These are phyloP conservation scores for Suillus tomentosus DNA, from an alignment of 768 basidiomycete genomes.

Conservation along the genomic window DNA sequence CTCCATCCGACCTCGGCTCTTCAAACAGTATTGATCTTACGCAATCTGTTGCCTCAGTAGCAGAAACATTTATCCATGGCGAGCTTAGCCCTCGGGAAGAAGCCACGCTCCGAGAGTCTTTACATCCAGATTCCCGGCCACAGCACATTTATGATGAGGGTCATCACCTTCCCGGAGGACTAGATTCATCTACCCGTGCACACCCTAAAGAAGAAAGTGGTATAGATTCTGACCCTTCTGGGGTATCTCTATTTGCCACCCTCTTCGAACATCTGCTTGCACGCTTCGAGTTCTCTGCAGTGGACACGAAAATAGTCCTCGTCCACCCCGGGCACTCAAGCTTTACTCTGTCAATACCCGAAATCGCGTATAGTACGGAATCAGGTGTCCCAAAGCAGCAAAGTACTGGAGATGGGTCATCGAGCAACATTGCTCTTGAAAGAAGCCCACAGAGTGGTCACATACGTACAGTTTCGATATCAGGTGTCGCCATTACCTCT, in stretches of 20 bases:
- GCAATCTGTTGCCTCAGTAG: conserved; percentile 80
- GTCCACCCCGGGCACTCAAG: conserved; percentile 65
- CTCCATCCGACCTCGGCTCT: conserved; percentile 17
- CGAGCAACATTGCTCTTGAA: conserved; percentile 12
- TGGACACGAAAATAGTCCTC: conserved; percentile 67
- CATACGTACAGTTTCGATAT: conserved; percentile 53
- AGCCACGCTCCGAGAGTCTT: conserved; percentile 66
- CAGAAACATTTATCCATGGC: conserved; percentile 84
- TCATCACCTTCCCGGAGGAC: conserved; percentile 63
- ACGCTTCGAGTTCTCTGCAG: conserved; percentile 75
- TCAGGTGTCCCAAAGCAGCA: conserved; percentile 11
- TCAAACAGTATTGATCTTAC: conserved; percentile 50
- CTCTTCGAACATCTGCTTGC: conserved; percentile 79
- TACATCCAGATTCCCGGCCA: conserved; percentile 48
- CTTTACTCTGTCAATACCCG: conserved; percentile 58
- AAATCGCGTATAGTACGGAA: conserved; percentile 60
- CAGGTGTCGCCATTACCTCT: conserved; percentile 57
- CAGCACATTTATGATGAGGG: conserved; percentile 36
- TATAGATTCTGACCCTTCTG: conserved; percentile 62
- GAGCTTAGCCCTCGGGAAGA: conserved; percentile 77
- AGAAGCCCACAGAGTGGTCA: conserved; percentile 26
- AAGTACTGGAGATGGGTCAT: conserved; percentile 29
- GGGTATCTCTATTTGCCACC: conserved; percentile 78
- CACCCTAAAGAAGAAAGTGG: conserved; percentile 21
- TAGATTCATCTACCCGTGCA: conserved; percentile 53